A percentile compares a stretch with the other conserved stretches of the same genome.
Conservation (phyloP, 139 green algal species). For the Chlorella sp. region DNA sequence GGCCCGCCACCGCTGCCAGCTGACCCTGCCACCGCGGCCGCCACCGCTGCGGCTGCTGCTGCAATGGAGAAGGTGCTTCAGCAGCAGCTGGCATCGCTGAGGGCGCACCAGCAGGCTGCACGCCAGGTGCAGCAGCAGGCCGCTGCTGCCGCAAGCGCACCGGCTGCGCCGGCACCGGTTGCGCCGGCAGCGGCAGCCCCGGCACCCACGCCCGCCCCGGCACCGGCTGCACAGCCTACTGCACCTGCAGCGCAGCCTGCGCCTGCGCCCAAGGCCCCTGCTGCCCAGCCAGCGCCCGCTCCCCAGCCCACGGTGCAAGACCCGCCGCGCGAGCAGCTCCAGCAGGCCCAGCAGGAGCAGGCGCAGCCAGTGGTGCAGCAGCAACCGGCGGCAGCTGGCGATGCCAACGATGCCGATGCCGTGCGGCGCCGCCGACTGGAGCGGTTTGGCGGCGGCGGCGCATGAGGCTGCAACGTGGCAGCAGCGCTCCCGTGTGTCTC, state of each 20-base stretch:
- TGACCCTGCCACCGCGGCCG: too few relatives aligned
- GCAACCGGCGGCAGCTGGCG: not conserved
- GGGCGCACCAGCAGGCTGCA: constrained; percentile 7
- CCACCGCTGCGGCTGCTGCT: too few relatives aligned
- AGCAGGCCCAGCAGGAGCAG: not conserved
- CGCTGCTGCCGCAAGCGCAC: too few relatives aligned
- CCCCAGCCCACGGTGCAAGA: not conserved
- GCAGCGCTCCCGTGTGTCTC: too few relatives aligned
- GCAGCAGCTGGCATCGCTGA: constrained; percentile 30
- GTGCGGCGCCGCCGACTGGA: constrained; percentile 30
- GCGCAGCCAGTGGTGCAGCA: not conserved
- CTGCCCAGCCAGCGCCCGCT: constrained; percentile 23
- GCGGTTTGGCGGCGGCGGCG: constrained; percentile 22
- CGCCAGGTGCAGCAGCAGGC: constrained; percentile 17
- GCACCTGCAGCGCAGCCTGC: not conserved
- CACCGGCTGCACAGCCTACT: not conserved
- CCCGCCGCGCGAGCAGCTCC: too few relatives aligned
- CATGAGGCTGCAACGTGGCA: too few relatives aligned
- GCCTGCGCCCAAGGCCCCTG: constrained; percentile 34
- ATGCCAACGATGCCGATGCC: not conserved
- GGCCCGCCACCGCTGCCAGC: too few relatives aligned
- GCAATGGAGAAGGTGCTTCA: too few relatives aligned
- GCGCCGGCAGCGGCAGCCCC: not conserved
- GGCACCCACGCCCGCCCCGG: not conserved
- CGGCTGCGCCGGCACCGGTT: not conserved